Conservation (phyloP, 2,329 filamentous ascomycete species). For the Domatiomyces catenatus region DNA sequence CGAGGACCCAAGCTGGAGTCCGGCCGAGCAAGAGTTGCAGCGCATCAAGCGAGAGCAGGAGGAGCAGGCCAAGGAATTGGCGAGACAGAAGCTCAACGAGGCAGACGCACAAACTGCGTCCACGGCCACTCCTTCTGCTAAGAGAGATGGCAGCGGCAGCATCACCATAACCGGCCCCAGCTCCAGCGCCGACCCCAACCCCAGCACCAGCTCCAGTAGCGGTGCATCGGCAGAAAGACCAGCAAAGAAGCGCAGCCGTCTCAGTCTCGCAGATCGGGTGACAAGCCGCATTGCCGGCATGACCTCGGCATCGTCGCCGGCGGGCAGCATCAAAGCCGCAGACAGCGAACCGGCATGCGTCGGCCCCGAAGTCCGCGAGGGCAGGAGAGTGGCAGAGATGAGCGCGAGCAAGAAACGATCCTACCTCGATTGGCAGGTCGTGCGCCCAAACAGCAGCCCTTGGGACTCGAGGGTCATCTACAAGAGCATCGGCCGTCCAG, state of each 20-base stretch:
- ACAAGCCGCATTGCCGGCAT: neutral
- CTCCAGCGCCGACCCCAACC: no score
- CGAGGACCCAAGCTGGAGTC: conserved; percentile 19
- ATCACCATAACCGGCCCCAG: neutral
- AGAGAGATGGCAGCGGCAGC: neutral
- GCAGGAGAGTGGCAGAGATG: conserved; percentile 3
- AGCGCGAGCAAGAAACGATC: neutral
- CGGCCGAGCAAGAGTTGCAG: conserved; percentile 20
- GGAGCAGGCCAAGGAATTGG: conserved; percentile 5
- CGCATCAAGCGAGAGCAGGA: conserved; percentile 11
- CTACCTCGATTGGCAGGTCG: conserved; percentile 10
- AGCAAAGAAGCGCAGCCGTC: neutral
- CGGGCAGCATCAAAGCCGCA: neutral
- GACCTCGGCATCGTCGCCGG: no score
- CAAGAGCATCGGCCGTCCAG: conserved; percentile 11
- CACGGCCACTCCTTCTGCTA: neutral
- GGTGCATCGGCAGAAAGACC: neutral
- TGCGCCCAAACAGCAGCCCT: conserved; percentile 10
- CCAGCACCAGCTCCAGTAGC: neutral
- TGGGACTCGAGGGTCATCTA: conserved; percentile 17
- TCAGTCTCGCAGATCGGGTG: neutral
- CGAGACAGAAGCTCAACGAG: neutral
- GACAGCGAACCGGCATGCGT: neutral
- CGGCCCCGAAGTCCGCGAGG: conserved; percentile 11
- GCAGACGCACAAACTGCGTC: neutral